Percentiles rank a stretch among this genome's conserved stretches.
phyloP scores from a whole-genome alignment of 306 rosid species.

The Cicer pinnatifidum region DNA sequence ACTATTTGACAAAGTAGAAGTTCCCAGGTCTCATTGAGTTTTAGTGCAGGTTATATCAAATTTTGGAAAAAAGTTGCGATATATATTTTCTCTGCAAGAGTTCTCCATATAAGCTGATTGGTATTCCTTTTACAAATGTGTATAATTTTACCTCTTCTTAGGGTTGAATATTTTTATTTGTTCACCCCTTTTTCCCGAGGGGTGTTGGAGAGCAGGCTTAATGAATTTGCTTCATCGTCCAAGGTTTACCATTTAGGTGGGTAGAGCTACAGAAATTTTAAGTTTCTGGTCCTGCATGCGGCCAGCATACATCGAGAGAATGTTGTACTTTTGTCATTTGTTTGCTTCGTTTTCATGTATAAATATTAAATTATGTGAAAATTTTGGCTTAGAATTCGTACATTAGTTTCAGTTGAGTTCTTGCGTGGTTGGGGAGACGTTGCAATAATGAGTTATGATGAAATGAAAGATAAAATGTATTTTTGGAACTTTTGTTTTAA shows the following conservation, averaged over 20 bases:
- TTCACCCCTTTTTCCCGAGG: slow-evolving; percentile 51
- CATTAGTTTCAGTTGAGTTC: slow-evolving; percentile 1
- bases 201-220: slow-evolving; percentile 49
- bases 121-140: slow-evolving; percentile 68
- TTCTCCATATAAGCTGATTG: slow-evolving; percentile 49
- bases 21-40: slow-evolving; percentile 23
- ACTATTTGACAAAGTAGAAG: slow-evolving; percentile 48
- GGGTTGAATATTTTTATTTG: slow-evolving; percentile 53
- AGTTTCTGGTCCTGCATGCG: slow-evolving; percentile 49
- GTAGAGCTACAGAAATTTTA: slow-evolving; percentile 52
- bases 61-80: slow-evolving; percentile 18
- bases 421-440: slow-evolving; percentile 4
- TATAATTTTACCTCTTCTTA: slow-evolving; percentile 54
- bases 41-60: slow-evolving; percentile 44
- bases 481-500: not conserved
- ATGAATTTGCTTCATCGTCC: slow-evolving; percentile 44
- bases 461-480: not conserved
- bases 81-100: slow-evolving; percentile 41
- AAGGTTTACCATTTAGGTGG: slow-evolving; percentile 47
- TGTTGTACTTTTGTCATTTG: slow-evolving; percentile 58
- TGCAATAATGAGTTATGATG: not conserved
- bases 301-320: slow-evolving; percentile 50
- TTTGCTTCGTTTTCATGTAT: slow-evolving; percentile 59
- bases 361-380: slow-evolving; percentile 53
- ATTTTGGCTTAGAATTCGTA: slow-evolving; percentile 53